A percentile compares a stretch with the other conserved stretches of the same genome.
Conservation (phyloP, 1,284 basidiomycete genomes). For the Puccinia horiana region DNA sequence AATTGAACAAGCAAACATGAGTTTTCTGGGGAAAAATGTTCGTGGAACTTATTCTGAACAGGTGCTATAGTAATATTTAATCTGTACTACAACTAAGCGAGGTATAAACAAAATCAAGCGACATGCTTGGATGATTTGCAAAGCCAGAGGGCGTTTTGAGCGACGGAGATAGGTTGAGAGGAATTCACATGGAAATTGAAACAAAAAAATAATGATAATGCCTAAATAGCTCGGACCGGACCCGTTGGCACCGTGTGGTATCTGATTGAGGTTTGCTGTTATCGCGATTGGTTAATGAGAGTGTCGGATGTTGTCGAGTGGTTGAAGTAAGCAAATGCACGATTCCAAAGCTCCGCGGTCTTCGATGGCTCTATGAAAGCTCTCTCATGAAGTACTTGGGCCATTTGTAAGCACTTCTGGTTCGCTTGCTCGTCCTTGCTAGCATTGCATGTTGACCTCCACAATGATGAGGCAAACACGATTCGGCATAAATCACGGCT, state of each 20-base stretch:
- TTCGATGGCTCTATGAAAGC: conserved; percentile 35
- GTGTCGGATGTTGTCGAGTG: not conserved
- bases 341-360: conserved; percentile 36
- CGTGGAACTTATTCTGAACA: too few species aligned
- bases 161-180: not conserved
- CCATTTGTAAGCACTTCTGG: conserved; percentile 15
- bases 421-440: conserved; percentile 33
- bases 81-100: too few species aligned
- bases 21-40: too few species aligned
- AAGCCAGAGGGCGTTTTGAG: not conserved
- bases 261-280: not conserved
- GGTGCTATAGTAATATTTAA: too few species aligned
- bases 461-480: conserved; percentile 27
- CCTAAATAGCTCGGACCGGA: not conserved
- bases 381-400: conserved; percentile 28
- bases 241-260: not conserved
- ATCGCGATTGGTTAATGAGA: conserved; percentile 18
- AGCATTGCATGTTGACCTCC: conserved; percentile 12
- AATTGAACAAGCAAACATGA: too few species aligned
- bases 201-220: not conserved
- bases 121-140: not conserved
- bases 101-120: not conserved
- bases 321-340: conserved; percentile 27
- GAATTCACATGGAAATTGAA: not conserved
- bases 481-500: conserved; percentile 37